phyloP scores from a whole-genome alignment of 805 yeast species.

The Kazachstania africana region DNA sequence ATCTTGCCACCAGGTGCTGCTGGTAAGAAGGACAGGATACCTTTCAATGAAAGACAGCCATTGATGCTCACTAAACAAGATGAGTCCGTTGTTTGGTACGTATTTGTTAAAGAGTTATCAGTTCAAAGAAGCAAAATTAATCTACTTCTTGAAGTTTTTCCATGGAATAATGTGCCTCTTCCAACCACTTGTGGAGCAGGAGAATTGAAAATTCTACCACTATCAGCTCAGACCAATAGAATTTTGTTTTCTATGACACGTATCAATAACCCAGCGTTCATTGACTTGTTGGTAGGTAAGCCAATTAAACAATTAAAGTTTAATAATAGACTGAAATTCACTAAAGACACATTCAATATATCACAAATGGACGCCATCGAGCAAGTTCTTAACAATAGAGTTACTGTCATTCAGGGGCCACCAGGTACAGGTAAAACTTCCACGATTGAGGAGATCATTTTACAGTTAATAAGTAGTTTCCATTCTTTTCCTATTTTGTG shows the following conservation, averaged over 20 bases:
- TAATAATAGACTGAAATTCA: slow-evolving; percentile 39
- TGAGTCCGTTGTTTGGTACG: slow-evolving; percentile 48
- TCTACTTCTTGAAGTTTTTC: slow-evolving; percentile 39
- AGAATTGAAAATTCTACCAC: slow-evolving; percentile 39
- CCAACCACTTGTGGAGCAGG: slow-evolving; percentile 32
- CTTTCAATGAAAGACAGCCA: slow-evolving; percentile 48
- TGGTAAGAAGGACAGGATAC: slow-evolving; percentile 37
- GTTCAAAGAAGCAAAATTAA: slow-evolving; percentile 21
- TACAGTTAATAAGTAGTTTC: slow-evolving; percentile 43
- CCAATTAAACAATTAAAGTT: slow-evolving; percentile 46
- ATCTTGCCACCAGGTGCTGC: slow-evolving; percentile 38
- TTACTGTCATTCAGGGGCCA: slow-evolving; percentile 61
- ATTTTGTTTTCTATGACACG: slow-evolving; percentile 56
- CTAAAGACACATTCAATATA: slow-evolving; percentile 39
- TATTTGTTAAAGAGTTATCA: slow-evolving; percentile 37
- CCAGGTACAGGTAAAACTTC: slow-evolving; percentile 78
- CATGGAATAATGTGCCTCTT: slow-evolving; percentile 45
- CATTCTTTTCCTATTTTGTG: slow-evolving; percentile 54
- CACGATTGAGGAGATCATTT: slow-evolving; percentile 51
- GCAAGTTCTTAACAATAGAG: slow-evolving; percentile 38
- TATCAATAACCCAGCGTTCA: slow-evolving; percentile 39
- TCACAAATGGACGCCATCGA: slow-evolving; percentile 48
- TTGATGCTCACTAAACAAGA: slow-evolving; percentile 40
- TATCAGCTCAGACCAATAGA: slow-evolving; percentile 50
- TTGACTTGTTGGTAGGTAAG: slow-evolving; percentile 43